These are phyloP conservation scores for Stephania cephalantha DNA, from an alignment of 164 flowering plant genomes.

Conservation along the genomic window DNA sequence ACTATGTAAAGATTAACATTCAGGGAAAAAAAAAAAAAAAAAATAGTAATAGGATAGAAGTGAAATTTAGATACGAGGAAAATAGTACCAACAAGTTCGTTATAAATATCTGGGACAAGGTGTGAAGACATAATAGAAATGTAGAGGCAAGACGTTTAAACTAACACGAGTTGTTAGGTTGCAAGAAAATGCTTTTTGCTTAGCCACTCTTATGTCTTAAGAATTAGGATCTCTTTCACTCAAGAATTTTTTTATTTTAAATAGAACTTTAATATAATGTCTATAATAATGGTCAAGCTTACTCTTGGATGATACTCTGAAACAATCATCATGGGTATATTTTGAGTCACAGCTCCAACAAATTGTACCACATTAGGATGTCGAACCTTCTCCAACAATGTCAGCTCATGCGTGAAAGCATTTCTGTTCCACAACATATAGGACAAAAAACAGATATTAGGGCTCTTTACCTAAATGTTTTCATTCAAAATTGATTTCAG, in stretches of 20 bases:
- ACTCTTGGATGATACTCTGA: slow-evolving; percentile 82
- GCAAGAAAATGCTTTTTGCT: neutral
- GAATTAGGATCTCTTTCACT: neutral
- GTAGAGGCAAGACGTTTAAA: neutral
- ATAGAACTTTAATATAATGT: neutral
- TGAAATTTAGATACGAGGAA: neutral
- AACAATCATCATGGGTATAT: slow-evolving; percentile 96
- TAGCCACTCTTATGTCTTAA: neutral
- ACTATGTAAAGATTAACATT: neutral
- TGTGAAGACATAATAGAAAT: neutral
- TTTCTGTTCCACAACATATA: slow-evolving; percentile 35
- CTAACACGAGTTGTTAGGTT: neutral
- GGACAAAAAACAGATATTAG: neutral
- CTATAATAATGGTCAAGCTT: slow-evolving; percentile 14
- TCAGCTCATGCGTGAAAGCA: slow-evolving; percentile 69
- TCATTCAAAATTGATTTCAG: neutral
- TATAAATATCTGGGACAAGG: neutral
- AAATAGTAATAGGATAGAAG: neutral
- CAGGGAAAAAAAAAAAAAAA: neutral
- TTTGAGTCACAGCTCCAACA: slow-evolving; percentile 99
- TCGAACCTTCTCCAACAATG: slow-evolving; percentile 69
- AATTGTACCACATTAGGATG: slow-evolving; percentile 97
- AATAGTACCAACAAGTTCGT: neutral
- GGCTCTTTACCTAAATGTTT: neutral
- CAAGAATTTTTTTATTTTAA: neutral